Conservation (phyloP, 345 rosid genomes). For the Punica granatum region DNA sequence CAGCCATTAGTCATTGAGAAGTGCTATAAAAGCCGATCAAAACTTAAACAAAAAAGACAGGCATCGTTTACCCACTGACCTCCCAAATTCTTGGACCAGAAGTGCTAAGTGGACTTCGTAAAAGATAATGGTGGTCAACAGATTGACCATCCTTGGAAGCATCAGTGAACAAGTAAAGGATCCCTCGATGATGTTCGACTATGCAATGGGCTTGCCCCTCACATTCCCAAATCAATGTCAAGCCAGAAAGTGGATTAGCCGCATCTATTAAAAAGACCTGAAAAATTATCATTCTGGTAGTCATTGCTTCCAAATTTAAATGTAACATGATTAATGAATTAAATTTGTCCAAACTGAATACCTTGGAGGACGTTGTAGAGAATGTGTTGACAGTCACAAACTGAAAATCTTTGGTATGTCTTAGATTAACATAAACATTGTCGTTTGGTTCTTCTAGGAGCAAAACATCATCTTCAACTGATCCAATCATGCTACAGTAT, state of each 20-base stretch:
- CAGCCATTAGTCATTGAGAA: not conserved
- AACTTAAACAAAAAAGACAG: not conserved
- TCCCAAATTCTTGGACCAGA: constrained; percentile 62
- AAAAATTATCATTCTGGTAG: constrained; percentile 28
- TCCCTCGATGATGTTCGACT: constrained; percentile 85
- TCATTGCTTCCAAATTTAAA: constrained; percentile 2
- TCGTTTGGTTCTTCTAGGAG: constrained; percentile 69
- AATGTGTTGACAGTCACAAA: constrained; percentile 65
- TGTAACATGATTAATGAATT: not conserved
- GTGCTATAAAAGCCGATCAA: not conserved
- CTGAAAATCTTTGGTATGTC: constrained; percentile 78
- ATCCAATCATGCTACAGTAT: constrained; percentile 70
- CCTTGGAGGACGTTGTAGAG: constrained; percentile 75
- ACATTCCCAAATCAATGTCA: constrained; percentile 79
- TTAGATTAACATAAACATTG: constrained; percentile 52
- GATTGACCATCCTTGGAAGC: constrained; percentile 53
- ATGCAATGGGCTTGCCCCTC: constrained; percentile 74
- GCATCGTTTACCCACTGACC: constrained; percentile 38
- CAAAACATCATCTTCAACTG: constrained; percentile 81
- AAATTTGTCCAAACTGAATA: constrained; percentile 17
- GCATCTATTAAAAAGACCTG: constrained; percentile 95
- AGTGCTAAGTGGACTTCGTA: constrained; percentile 42
- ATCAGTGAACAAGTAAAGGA: constrained; percentile 78
- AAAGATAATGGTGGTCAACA: constrained; percentile 75
- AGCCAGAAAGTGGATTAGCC: constrained; percentile 77